These are phyloP conservation scores for Oenanthe sinensis DNA, from an alignment of 129 eudicot genomes.

Conservation along the genomic window DNA sequence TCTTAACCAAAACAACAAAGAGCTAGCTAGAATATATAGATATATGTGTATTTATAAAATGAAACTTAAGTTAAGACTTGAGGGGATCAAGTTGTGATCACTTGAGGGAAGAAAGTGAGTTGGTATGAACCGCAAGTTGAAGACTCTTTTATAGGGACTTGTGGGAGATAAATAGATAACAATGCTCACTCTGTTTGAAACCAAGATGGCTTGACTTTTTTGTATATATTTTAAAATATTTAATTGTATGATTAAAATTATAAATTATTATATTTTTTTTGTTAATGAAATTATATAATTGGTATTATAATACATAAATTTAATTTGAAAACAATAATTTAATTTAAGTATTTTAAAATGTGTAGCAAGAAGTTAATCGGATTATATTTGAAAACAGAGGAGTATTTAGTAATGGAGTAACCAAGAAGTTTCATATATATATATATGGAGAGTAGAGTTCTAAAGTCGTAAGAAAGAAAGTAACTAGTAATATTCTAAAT, in stretches of 20 bases:
- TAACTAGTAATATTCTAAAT: not conserved
- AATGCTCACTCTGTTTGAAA: no score
- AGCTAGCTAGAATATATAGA: not conserved
- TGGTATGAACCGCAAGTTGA: not conserved
- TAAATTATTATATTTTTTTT: no score
- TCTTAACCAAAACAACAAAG: not conserved
- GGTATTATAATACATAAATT: no score
- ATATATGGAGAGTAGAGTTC: no score
- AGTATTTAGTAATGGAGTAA: not conserved
- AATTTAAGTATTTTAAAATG: no score
- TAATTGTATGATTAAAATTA: no score
- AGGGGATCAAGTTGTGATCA: not conserved
- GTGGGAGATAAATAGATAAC: not conserved
- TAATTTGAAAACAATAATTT: no score
- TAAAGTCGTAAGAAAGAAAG: not conserved
- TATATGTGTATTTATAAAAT: not conserved
- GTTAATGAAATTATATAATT: no score
- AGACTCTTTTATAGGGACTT: conserved; percentile 3
- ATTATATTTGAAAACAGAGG: no score
- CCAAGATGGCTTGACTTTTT: no score
- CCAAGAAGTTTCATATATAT: not conserved
- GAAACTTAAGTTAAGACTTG: not conserved
- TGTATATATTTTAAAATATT: no score
- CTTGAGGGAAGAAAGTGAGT: not conserved
- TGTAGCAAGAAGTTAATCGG: no score